These are phyloP conservation scores for Colletotrichum sansevieriae DNA, from an alignment of 2,329 filamentous ascomycete genomes.

Conservation along the genomic window DNA sequence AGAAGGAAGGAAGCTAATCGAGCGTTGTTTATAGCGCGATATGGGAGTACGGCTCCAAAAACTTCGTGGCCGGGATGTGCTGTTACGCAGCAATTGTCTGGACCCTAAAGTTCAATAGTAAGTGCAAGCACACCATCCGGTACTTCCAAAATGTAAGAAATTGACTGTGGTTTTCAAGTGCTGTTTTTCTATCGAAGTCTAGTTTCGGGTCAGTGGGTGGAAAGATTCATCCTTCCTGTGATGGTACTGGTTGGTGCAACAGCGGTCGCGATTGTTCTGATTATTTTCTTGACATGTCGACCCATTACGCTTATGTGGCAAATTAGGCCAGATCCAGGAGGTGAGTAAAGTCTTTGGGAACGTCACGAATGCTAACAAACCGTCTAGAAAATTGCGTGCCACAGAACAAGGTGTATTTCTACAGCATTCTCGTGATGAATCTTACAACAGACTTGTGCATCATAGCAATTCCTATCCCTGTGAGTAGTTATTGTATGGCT, in stretches of 20 bases:
- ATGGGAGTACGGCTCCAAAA: slow-evolving; percentile 51
- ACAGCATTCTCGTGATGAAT: slow-evolving; percentile 51
- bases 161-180: slow-evolving; percentile 41
- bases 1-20: not conserved
- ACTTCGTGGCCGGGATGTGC: slow-evolving; percentile 50
- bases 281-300: slow-evolving; percentile 49
- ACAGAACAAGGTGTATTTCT: slow-evolving; percentile 50
- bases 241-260: slow-evolving; percentile 49
- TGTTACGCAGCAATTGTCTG: slow-evolving; percentile 53
- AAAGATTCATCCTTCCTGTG: slow-evolving; percentile 52
- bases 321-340: slow-evolving; percentile 53
- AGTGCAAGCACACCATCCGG: rapidly evolving
- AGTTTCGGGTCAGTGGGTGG: slow-evolving; percentile 51
- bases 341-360: slow-evolving; percentile 44
- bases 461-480: slow-evolving; percentile 52
- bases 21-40: not conserved
- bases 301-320: slow-evolving; percentile 53
- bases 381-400: slow-evolving; percentile 47
- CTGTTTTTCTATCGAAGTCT: slow-evolving; percentile 55
- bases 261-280: slow-evolving; percentile 45
- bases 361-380: not conserved
- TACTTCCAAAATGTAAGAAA: no score
- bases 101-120: slow-evolving; percentile 55
- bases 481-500: slow-evolving; percentile 22
- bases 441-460: slow-evolving; percentile 52